Percentiles rank a stretch among this genome's conserved stretches.
Conservation (phyloP, 139 green algal genomes). For the Desmodesmus armatus region DNA sequence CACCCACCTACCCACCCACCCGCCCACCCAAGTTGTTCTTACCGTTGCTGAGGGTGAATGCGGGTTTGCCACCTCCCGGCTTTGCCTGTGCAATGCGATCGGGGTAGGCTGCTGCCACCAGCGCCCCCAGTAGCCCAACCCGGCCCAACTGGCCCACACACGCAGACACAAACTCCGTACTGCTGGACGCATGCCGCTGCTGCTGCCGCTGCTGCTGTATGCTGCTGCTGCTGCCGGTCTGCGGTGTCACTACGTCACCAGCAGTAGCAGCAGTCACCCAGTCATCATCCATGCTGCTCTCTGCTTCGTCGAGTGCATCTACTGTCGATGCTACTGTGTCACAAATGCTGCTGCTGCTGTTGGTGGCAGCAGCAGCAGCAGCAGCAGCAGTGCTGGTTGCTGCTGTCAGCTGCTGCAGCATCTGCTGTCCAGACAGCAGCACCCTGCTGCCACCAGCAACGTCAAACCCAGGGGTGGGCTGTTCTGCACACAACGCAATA, state of each 20-base stretch:
- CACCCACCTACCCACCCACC: no score
- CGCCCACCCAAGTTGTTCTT: neutral
- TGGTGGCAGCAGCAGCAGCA: constrained; percentile 7
- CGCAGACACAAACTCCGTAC: constrained; percentile 7
- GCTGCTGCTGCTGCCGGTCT: neutral
- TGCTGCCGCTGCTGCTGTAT: constrained; percentile 14
- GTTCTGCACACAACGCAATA: neutral
- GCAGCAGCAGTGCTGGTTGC: constrained; percentile 39
- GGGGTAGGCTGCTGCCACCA: constrained; percentile 72
- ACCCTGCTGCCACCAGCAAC: constrained; percentile 20
- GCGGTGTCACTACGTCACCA: neutral
- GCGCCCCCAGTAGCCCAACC: constrained; percentile 48
- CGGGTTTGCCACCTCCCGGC: constrained; percentile 4
- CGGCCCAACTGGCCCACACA: constrained; percentile 49
- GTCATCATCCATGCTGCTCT: constrained; percentile 18
- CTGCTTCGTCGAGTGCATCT: constrained; percentile 33
- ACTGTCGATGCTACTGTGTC: constrained; percentile 7
- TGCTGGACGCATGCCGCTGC: neutral
- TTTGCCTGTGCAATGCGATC: constrained; percentile 64
- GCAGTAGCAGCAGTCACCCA: neutral
- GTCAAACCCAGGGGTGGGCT: constrained; percentile 45
- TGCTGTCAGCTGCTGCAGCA: constrained; percentile 27
- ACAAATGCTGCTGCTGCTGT: constrained; percentile 20
- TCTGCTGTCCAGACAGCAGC: constrained; percentile 44
- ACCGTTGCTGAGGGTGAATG: constrained; percentile 28